Percentiles rank a stretch among this genome's conserved stretches.
phyloP scores from a whole-genome alignment of 1,284 basidiomycete species.

The Phaffia rhodozyma region DNA sequence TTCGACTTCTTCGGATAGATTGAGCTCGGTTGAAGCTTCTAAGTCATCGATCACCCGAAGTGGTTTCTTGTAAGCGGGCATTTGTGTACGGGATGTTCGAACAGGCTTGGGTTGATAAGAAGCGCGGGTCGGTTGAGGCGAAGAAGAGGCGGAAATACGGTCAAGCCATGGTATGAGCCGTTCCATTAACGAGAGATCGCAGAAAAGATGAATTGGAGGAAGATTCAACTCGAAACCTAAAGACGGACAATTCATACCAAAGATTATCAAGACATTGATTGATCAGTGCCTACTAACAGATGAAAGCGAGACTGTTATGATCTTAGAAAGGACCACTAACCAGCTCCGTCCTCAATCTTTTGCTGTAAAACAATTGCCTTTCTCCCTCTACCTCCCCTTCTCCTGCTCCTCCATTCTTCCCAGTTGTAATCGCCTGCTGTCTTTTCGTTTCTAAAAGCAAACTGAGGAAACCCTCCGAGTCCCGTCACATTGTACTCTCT shows the following conservation, averaged over 20 bases:
- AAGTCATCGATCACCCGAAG: constrained; percentile 14
- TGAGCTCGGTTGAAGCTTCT: neutral
- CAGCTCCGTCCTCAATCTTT: neutral
- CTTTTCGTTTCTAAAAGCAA: neutral
- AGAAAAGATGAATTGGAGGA: constrained; percentile 55
- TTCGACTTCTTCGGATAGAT: too few relatives aligned
- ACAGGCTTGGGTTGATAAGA: neutral
- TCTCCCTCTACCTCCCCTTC: neutral
- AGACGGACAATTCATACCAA: neutral
- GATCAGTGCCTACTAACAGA: too few relatives aligned
- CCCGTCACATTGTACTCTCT: neutral
- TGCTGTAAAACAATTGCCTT: neutral
- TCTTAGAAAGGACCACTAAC: neutral
- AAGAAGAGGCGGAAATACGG: constrained; percentile 35
- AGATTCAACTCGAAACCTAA: constrained; percentile 32
- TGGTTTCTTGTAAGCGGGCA: neutral
- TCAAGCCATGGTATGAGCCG: constrained; percentile 30
- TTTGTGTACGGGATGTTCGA: neutral
- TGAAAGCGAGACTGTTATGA: too few relatives aligned
- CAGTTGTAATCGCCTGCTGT: neutral
- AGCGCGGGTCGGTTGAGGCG: constrained; percentile 23
- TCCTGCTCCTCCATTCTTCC: neutral
- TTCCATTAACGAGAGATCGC: constrained; percentile 51
- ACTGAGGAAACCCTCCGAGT: neutral
- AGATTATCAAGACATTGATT: neutral